Conservation (phyloP, 1,139 yeast genomes). For the Pichia sp. region DNA sequence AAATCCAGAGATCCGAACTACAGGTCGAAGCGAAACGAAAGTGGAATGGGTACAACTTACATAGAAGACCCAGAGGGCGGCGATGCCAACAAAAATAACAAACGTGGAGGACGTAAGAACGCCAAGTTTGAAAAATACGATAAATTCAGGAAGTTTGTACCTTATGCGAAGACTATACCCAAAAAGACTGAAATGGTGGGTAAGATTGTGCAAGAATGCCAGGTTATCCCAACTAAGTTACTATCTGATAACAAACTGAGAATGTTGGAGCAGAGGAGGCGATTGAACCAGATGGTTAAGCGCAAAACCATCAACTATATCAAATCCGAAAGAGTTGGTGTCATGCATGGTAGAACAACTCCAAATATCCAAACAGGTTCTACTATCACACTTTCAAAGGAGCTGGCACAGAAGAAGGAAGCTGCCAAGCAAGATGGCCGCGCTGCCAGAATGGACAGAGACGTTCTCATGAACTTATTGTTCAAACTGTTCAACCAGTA, state of each 20-base stretch:
- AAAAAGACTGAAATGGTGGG: conserved; percentile 84
- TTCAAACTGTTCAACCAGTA: conserved; percentile 90
- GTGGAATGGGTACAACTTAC: conserved; percentile 26
- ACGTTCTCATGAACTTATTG: conserved; percentile 80
- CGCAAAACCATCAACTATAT: conserved; percentile 39
- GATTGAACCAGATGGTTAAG: conserved; percentile 35
- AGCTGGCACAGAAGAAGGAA: conserved; percentile 34
- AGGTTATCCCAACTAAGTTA: conserved; percentile 69
- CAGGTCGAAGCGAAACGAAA: conserved; percentile 25
- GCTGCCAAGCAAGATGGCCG: conserved; percentile 63
- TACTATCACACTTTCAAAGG: conserved; percentile 60
- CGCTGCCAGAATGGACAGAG: conserved; percentile 91
- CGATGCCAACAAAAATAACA: neutral
- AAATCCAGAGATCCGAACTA: conserved; percentile 24
- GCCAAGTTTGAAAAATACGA: conserved; percentile 16
- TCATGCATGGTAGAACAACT: conserved; percentile 78
- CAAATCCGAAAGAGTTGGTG: conserved; percentile 68
- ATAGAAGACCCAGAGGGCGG: conserved; percentile 10
- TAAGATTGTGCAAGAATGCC: conserved; percentile 88
- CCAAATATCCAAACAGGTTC: conserved; percentile 68
- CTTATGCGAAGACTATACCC: conserved; percentile 76
- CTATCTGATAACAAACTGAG: conserved; percentile 69
- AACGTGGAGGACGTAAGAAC: conserved; percentile 9
- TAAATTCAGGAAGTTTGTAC: conserved; percentile 40
- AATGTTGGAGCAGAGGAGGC: conserved; percentile 44